Evolutionary conservation across 2,329 filamentous ascomycete genomes (phyloP), one percentile per base, ranked within the genome.

Genomic region (Botryosphaeria dothidea): DNA sequence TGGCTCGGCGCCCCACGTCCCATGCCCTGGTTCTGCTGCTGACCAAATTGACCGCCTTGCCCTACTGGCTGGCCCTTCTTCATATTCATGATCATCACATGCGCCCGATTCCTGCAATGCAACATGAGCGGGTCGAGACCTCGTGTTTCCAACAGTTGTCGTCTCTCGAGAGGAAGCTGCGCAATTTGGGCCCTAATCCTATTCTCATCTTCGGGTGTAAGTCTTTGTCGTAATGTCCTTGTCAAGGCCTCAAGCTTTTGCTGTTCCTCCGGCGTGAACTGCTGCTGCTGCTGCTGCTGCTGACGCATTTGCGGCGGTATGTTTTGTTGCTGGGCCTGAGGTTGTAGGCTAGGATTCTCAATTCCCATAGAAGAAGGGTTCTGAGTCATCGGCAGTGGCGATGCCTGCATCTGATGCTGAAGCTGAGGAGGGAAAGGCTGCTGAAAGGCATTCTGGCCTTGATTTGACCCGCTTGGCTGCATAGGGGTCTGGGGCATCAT

Each of bases 81-180:
- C 70, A 45, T 31, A 7, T 25, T 19, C 6, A 56, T 72, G 62
- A 72, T 68, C 43, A 73, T 69, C 60, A 73, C 71, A 36, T 68
- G 71, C 41, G 71, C 69, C 68, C 72, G 73, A 29, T 72, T 71
- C 38, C 71, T 73, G 38, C 66, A 69, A 41, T 73, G 81, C 61
- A 81, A 81, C 45, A 79, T 77, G 45, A 86, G 69, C 0, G 84
- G 83, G 57, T 86, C 82, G 48, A 84, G 75, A 21, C 80, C 75
- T 62, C 81, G 81, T 48, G 73, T 71, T 15, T 76, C 69, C 45
- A 86, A 68, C 62, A 79, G 77, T 67, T 83, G 77, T 66, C 79
- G 79, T 70, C 82, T 81, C 25, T 85, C 80, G 1, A 79, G 77
- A 11, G 79, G 78, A 79, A 81, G 77, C 66, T 77, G 75, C 43